phyloP scores from a whole-genome alignment of 441 rosid genomes.

The Populus trichocarpa region DNA sequence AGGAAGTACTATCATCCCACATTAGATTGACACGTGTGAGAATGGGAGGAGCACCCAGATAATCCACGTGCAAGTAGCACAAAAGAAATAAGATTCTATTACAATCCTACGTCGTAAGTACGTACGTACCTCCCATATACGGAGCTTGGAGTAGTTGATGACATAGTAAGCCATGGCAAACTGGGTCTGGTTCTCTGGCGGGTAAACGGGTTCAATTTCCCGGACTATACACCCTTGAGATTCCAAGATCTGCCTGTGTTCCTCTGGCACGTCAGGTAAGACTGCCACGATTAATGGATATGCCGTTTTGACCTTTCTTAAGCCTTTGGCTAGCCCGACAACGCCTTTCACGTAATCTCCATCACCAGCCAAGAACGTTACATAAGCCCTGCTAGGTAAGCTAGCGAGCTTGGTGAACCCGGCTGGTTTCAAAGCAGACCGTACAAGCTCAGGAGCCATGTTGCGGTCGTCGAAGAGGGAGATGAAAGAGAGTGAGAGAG shows the following conservation, averaged over 20 bases:
- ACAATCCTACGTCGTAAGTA: background rate
- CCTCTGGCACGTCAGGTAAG: constrained; percentile 72
- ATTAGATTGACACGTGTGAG: background rate
- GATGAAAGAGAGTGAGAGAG: background rate
- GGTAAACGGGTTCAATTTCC: constrained; percentile 75
- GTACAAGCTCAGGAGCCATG: constrained; percentile 69
- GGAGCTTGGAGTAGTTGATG: constrained; percentile 86
- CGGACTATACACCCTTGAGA: constrained; percentile 75
- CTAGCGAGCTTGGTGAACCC: constrained; percentile 19
- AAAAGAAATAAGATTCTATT: too few species aligned
- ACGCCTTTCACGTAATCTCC: constrained; percentile 85
- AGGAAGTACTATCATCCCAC: too few species aligned
- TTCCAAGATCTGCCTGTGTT: constrained; percentile 49
- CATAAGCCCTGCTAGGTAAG: constrained; percentile 44
- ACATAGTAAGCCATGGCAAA: constrained; percentile 91
- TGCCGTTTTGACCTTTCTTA: constrained; percentile 55
- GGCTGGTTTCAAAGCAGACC: constrained; percentile 25
- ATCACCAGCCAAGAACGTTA: constrained; percentile 76
- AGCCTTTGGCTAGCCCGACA: constrained; percentile 83
- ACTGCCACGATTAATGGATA: constrained; percentile 75
- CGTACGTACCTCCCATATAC: constrained; percentile 74
- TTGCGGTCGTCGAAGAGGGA: background rate
- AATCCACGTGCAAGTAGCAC: background rate
- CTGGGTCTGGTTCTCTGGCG: constrained; percentile 73
- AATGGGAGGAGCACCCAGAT: too few species aligned